These are phyloP conservation scores for Cladophialophora exuberans DNA, from an alignment of 2,329 filamentous ascomycete genomes.

Conservation along the genomic window DNA sequence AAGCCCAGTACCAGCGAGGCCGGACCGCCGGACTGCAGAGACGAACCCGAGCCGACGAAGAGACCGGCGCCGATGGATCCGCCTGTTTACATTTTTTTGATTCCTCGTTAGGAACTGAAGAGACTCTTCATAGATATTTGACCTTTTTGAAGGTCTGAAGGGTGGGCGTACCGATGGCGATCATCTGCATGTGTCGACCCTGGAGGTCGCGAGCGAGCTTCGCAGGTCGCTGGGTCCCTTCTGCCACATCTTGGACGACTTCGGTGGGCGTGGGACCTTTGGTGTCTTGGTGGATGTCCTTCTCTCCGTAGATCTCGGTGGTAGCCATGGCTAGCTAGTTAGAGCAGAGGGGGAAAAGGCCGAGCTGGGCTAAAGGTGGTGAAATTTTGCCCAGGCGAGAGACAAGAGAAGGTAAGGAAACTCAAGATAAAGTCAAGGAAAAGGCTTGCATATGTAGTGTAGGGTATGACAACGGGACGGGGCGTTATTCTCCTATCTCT, in stretches of 20 bases:
- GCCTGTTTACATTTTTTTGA: conserved; percentile 35
- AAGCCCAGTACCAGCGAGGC: conserved; percentile 48
- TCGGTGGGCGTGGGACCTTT: conserved; percentile 2
- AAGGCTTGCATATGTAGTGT: too few species aligned
- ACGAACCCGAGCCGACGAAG: conserved; percentile 33
- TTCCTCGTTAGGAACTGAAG: too few species aligned
- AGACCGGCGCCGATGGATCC: conserved; percentile 44
- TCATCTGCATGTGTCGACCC: conserved; percentile 35
- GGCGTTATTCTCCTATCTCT: too few species aligned
- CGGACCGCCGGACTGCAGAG: conserved; percentile 43
- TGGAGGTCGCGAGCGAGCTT: conserved; percentile 51
- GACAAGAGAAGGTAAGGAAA: background rate
- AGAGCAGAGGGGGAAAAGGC: too few species aligned
- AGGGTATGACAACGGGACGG: too few species aligned
- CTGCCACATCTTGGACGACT: conserved; percentile 16
- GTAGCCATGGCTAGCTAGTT: conserved; percentile 16
- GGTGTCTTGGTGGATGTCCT: background rate
- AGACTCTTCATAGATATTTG: too few species aligned
- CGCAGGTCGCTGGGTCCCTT: conserved; percentile 5
- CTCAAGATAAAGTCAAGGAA: too few species aligned
- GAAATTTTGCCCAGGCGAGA: too few species aligned
- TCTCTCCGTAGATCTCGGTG: conserved; percentile 13
- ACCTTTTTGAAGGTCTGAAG: background rate
- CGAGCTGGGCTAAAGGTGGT: too few species aligned
- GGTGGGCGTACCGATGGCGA: conserved; percentile 30